phyloP scores from a whole-genome alignment of 345 rosid species.

The Aquilaria yunnanensis region DNA sequence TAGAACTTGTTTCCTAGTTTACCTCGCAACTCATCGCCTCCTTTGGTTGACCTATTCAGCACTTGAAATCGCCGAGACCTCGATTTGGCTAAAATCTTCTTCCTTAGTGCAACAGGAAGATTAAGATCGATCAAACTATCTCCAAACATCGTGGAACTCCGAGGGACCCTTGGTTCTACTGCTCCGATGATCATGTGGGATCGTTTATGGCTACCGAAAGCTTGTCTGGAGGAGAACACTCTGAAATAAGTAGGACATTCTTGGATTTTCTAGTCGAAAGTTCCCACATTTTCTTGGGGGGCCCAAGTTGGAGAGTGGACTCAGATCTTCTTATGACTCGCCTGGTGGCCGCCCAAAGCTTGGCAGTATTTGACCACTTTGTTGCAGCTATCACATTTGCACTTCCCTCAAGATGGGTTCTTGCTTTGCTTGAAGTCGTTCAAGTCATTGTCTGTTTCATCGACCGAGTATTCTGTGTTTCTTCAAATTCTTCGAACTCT shows the following conservation, averaged over 20 bases:
- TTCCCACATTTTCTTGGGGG: slow-evolving; percentile 30
- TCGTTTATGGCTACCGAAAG: slow-evolving; percentile 95
- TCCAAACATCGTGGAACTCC: slow-evolving; percentile 22
- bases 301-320: slow-evolving; percentile 16
- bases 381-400: slow-evolving; percentile 78
- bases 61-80: slow-evolving; percentile 67
- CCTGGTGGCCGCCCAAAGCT: slow-evolving; percentile 89
- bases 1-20: slow-evolving; percentile 23
- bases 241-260: slow-evolving; percentile 79
- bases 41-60: slow-evolving; percentile 39
- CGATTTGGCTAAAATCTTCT: slow-evolving; percentile 50
- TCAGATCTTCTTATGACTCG: slow-evolving; percentile 77
- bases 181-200: slow-evolving; percentile 47
- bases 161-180: slow-evolving; percentile 19
- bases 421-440: slow-evolving; percentile 20
- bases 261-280: slow-evolving; percentile 44
- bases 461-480: slow-evolving; percentile 29
- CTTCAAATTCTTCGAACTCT: slow-evolving; percentile 12
- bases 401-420: slow-evolving; percentile 40
- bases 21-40: slow-evolving; percentile 36
- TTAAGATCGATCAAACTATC: slow-evolving; percentile 40
- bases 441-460: slow-evolving; percentile 23
- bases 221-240: slow-evolving; percentile 91
- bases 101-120: slow-evolving; percentile 70
- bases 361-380: slow-evolving; percentile 81